Evolutionary conservation across 2,329 filamentous ascomycete genomes (phyloP), one percentile per base, ranked within the genome.

Genomic region (Aspergillus melleus): DNA sequence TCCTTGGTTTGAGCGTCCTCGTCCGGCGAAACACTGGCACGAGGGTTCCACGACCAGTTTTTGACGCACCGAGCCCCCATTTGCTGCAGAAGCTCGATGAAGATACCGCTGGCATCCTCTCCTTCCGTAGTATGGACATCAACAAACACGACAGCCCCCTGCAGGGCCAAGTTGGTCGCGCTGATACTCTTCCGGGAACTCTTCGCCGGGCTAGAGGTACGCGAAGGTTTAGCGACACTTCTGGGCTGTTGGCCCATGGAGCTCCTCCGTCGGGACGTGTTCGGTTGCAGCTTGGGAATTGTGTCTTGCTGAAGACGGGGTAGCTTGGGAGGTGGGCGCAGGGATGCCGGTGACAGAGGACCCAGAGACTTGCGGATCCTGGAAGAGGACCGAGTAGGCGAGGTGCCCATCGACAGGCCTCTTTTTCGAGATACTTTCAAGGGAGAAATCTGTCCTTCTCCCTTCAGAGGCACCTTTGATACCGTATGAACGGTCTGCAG

Each of bases 91-190:
- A 96, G 82, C 66, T 93, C 90, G 16, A 91, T 83, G 72, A 96
- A 96, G 58, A 95, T 86, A n/a, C 84, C 84, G 69, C 89, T 91
- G 8, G 90, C 90, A 74, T 95, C 90, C 24, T 87, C 88, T 6
- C 92, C 92, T 68, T 95, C 90, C 9, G 86, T 90, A 0, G 90
- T 93, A 71, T 91, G 86, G 2, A 96, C 91, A 73, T 96, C 92
- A 2, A 95, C 90, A 70, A 88, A 92, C 4, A 95, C 90, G 3
- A 92, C 85, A 16, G 88, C 90, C 1, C 91, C 92, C 20, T 84
- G 82, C 3, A 94, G 81, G 3, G 90, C 71, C 12, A 71, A 68
- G 24, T 71, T 61, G 22, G 68, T 64, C 9, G 68, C 60, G 10
- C 61, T 59, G 2, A 62, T 60, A 30, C 66, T 69, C 22, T 66